A percentile compares a stretch with the other conserved stretches of the same genome.
These are phyloP conservation scores for Mucor velutinosus DNA, from an alignment of 371 early-diverging fungal species.

Conservation along the genomic window DNA sequence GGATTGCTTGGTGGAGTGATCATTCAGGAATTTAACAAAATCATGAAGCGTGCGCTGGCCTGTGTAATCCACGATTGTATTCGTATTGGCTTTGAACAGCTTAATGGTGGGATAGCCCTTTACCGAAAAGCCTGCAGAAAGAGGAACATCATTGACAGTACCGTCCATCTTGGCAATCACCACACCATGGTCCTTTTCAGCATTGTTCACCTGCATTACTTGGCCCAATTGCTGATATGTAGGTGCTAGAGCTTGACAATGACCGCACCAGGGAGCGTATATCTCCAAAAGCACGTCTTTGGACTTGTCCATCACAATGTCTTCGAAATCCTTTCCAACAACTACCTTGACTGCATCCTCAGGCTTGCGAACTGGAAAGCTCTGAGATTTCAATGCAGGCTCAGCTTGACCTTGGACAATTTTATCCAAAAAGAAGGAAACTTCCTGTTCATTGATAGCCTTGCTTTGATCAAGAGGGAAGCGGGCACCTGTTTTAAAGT, in stretches of 20 bases:
- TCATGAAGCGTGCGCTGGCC: conserved; percentile 77
- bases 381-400: conserved; percentile 77
- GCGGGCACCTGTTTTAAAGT: conserved; percentile 60
- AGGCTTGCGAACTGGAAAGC: conserved; percentile 57
- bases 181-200: conserved; percentile 43
- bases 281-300: conserved; percentile 77
- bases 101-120: conserved; percentile 91
- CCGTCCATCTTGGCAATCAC: conserved; percentile 92
- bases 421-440: neutral
- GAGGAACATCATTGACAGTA: conserved; percentile 87
- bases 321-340: conserved; percentile 72
- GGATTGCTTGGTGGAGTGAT: conserved; percentile 10
- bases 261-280: conserved; percentile 87
- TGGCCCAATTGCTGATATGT: conserved; percentile 69
- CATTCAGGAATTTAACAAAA: conserved; percentile 69
- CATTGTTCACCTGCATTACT: conserved; percentile 37
- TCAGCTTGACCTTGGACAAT: conserved; percentile 59
- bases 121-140: conserved; percentile 61
- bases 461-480: conserved; percentile 72
- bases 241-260: conserved; percentile 81
- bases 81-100: conserved; percentile 77
- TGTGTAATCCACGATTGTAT: conserved; percentile 72
- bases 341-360: conserved; percentile 81
- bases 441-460: conserved; percentile 36
- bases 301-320: conserved; percentile 72